Base-by-base conservation (phyloP, 306 rosid genomes). In the Gastrolobium bilobum region DNA sequence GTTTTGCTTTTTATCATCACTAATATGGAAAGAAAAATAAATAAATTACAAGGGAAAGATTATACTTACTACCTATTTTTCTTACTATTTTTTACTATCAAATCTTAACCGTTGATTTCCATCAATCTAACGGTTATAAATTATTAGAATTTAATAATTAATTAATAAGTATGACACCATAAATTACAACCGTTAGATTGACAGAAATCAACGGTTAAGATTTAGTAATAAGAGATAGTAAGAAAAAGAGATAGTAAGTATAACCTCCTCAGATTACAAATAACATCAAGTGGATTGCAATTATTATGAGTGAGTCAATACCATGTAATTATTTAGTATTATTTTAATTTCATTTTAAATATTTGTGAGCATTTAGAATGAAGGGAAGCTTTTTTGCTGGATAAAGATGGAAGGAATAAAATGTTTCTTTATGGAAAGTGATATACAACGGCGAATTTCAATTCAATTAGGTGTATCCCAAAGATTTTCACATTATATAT, bases 371-470 rank as follows among this genome's bases (percentile, higher is more conserved):
- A 59, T n/a, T 43, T 44, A 34, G 47, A 62, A 46, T 37, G 29
- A 57, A 11, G 20, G 15, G 13, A 76, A 2, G 4, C 3, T 10
- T 66, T 66, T 38, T 11, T 51, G 56, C 7, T 13, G 43, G 67
- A 20, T 65, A 77, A 66, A 65, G 75, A 39, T 20, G 8, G 46
- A 26, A 13, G 5, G 54, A 39, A 62, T 37, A 51, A 44, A 70
- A 61, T n/a, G 35, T 59, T 7, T 11, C 83, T 60, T 79, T 76
- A 13, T 35, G 62, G 58, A 71, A 59, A 71, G 77, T 38, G 47
- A 26, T n/a, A 33, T 8, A 5, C 46, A 66, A 77, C 20, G 31
- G 31, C 43, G 8, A 73, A 26, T 4, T 38, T 53, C 34, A 68
- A 15, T 46, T 35, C 3, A 66, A 34, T 1, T 43, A 4, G 7